A percentile compares a stretch with the other conserved stretches of the same genome.
Evolutionary conservation across 805 yeast genomes (phyloP).

Genomic region (Blastobotrys americana): DNA sequence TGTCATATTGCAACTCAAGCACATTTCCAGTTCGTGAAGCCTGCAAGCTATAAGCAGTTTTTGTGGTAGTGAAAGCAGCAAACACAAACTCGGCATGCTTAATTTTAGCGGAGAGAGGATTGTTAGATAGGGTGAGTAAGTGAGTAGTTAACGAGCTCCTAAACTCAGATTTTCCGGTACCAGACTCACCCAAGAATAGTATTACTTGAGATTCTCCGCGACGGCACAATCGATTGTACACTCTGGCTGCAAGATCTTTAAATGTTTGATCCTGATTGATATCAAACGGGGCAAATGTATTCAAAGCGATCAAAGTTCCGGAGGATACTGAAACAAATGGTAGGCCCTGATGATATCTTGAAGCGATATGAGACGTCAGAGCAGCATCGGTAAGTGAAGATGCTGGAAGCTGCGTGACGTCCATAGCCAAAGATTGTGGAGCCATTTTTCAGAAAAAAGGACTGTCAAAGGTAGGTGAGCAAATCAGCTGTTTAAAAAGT

Average conservation of each 20-base stretch:
- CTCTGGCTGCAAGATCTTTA: constrained; percentile 33
- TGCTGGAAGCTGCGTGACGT: constrained; percentile 33
- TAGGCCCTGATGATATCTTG: constrained; percentile 36
- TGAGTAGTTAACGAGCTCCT: constrained; percentile 27
- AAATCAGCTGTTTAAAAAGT: not conserved
- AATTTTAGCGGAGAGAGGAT: constrained; percentile 31
- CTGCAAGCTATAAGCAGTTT: constrained; percentile 27
- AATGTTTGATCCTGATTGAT: constrained; percentile 32
- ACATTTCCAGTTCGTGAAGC: constrained; percentile 52
- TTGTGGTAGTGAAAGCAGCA: constrained; percentile 35
- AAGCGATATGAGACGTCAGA: constrained; percentile 37
- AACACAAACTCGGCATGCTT: constrained; percentile 31
- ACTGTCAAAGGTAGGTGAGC: too few species aligned
- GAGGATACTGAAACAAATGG: constrained; percentile 35
- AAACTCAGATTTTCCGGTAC: constrained; percentile 36
- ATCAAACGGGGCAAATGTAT: constrained; percentile 33
- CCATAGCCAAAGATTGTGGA: constrained; percentile 23
- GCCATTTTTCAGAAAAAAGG: constrained; percentile 10
- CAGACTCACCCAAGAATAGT: constrained; percentile 35
- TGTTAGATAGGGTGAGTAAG: constrained; percentile 30
- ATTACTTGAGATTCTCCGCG: constrained; percentile 34
- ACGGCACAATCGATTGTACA: constrained; percentile 31
- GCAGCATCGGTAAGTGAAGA: constrained; percentile 33
- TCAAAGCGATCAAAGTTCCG: constrained; percentile 33
- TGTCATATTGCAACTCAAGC: constrained; percentile 45